Base-by-base conservation (phyloP, 164 flowering plant genomes). In the Berberis thunbergii region DNA sequence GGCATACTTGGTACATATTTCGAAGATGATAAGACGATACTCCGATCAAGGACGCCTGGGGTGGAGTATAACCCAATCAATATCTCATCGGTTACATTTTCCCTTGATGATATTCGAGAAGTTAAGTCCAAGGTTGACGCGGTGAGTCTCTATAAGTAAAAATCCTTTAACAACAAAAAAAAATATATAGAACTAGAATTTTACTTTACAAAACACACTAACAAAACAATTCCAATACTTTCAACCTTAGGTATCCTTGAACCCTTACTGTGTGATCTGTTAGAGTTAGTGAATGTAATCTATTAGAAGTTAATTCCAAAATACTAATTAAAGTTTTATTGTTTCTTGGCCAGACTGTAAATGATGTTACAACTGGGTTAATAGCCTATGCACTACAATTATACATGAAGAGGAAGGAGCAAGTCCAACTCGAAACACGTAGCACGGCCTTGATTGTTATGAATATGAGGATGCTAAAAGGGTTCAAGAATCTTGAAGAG, bases 401-500 rank as follows among this genome's bases (percentile, higher is more conserved):
- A 9, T 68, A 68, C 66, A 68, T 62, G 71, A 62, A 68, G 48
- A 57, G 65, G 44, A 41, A 44, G 7, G 71, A 57, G 55, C 49
- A 62, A 10, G 39, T 5, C 9, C 26, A 43, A 3, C 42, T 41
- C 9, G 57, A 57, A 3, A 44, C 66, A 5, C 46, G 49, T 26
- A 43, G 41, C 3, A 68, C 71, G 2, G 66, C 71, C 0, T 26
- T 68, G 39, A 44, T 68, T 40, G 62, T 63, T 11, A 43, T 68
- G 66, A 68, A 68, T 50, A 40, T 63, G 49, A 62, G 71, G 60
- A 68, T 68, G 71, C 57, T 40, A 2, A 63, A 44, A 57, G 71
- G 71, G 10, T 68, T 56, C 57, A 55, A 61, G 39, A 68, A n/a
- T 43, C n/a, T 68, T 3, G 71, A 49, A 49, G 71, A 57, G 44